Evolutionary conservation across 2,329 filamentous ascomycete species (phyloP), one percentile per base, ranked within the genome.

Genomic region (Periconia sp.): DNA sequence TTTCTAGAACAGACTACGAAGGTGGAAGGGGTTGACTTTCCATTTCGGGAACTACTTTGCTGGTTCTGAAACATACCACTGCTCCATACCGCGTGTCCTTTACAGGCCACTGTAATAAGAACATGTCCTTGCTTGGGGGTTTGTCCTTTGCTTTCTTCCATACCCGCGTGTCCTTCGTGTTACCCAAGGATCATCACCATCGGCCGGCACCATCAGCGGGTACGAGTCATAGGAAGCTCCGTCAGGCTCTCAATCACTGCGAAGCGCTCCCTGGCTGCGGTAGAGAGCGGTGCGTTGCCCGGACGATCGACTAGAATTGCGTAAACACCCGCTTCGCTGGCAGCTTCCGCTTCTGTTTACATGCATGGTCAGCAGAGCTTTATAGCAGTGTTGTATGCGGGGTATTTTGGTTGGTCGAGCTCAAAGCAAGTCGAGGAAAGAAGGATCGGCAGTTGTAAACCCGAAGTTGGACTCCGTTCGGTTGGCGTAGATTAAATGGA

Each of bases 281-380:
- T 48, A 1, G 55, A 53, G 31, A 92, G 70, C 21, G 77, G 77
- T 25, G 82, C 79, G 69, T 94, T 94, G 10, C 88, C 89, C 12
- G 86, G 85, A 42, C 89, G 79, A 52, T 76, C 73, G 15, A 77
- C 71, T 26, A 78, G 55, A 7, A 76, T 50, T 4, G 70, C 62
- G 44, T 73, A 65, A 50, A 78, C 67, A 24, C 69, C 68, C 6
- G 74, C 74, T 37, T 63, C 57, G 29, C 61, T 60, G 5, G 76
- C 75, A 13, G 75, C 75, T 52, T 70, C 64, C 35, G 76, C 72
- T 57, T 78, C 69, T 72, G 53, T 46, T 29, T 23, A 31, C 10
- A 12, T 11, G 23, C 29, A 30, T 21, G 43, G 17, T 63, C 44
- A 64, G 60, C 52, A 41, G 39, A 29, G 24, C 23, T 25, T 30